These are phyloP conservation scores for Tylopilus cervinicoccineus DNA, from an alignment of 768 basidiomycete genomes.

Conservation along the genomic window DNA sequence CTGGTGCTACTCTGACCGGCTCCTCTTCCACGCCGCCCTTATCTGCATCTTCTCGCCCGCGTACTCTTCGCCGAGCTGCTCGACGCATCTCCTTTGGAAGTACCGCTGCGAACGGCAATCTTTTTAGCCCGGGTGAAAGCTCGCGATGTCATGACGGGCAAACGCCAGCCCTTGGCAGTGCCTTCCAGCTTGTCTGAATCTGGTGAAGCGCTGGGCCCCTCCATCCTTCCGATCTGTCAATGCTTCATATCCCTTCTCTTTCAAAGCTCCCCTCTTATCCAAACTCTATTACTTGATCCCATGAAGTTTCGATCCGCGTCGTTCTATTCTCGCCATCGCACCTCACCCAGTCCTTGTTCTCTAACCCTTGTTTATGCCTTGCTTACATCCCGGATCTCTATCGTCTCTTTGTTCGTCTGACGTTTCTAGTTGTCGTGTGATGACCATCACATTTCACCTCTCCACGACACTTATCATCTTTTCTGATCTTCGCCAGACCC, in stretches of 20 bases:
- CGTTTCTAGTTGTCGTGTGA: not conserved
- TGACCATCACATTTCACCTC: not conserved
- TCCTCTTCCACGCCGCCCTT: conserved; percentile 15
- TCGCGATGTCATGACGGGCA: conserved; percentile 28
- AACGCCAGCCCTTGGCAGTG: conserved; percentile 55
- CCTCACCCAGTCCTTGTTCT: conserved; percentile 1
- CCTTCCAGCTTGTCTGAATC: conserved; percentile 59
- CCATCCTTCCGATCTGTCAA: conserved; percentile 4
- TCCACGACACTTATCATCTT: not conserved
- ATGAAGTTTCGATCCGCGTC: not conserved
- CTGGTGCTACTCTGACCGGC: conserved; percentile 4
- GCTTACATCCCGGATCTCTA: not conserved
- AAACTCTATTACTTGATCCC: not conserved
- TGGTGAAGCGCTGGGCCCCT: conserved; percentile 7
- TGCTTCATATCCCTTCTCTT: conserved; percentile 9
- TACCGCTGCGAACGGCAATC: conserved; percentile 30
- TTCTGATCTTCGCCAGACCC: not conserved
- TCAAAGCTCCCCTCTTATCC: not conserved
- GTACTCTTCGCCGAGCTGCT: conserved; percentile 35
- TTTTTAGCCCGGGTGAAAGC: conserved; percentile 34
- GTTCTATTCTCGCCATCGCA: not conserved
- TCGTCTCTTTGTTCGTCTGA: conserved; percentile 9
- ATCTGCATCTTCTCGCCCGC: conserved; percentile 20
- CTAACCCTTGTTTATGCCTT: not conserved
- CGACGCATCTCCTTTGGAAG: conserved; percentile 68